Conservation (phyloP, 2,329 filamentous ascomycete species). For the Phoma herbarum region DNA sequence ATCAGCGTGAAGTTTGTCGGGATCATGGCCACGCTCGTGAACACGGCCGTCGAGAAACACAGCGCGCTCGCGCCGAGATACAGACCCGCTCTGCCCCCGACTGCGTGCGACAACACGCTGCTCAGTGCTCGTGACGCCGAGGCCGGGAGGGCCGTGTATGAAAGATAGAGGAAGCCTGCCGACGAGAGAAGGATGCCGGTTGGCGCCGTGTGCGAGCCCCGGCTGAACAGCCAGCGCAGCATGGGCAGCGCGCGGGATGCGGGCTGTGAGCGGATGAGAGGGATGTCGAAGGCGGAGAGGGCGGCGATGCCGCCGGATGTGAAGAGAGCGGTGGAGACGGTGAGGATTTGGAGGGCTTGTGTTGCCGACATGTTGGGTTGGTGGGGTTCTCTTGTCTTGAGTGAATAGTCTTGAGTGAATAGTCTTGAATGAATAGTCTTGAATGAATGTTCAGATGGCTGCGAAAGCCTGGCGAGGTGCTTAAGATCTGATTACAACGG, state of each 20-base stretch:
- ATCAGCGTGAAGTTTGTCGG: conserved; percentile 39
- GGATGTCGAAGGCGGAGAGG: conserved; percentile 46
- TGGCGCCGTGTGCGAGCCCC: conserved; percentile 50
- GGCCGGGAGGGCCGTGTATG: conserved; percentile 25
- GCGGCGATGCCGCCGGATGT: conserved; percentile 47
- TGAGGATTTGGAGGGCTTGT: conserved; percentile 35
- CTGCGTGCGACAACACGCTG: not conserved
- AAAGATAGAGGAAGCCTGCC: conserved; percentile 41
- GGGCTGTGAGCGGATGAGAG: conserved; percentile 45
- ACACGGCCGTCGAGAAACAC: conserved; percentile 33
- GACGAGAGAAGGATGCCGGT: conserved; percentile 37
- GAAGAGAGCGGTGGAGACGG: conserved; percentile 46
- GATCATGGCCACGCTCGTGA: conserved; percentile 30
- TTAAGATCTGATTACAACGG: not conserved
- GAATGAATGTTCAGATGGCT: not conserved
- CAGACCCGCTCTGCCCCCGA: conserved; percentile 16
- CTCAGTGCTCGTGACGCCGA: conserved; percentile 1
- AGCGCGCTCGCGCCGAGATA: conserved; percentile 31
- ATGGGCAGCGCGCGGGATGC: conserved; percentile 51
- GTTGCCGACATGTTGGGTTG: conserved; percentile 19
- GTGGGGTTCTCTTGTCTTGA: not conserved
- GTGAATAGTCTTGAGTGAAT: too few species aligned
- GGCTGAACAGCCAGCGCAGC: conserved; percentile 50
- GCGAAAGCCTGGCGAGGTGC: not conserved
- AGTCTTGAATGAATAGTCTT: not conserved